phyloP scores from a whole-genome alignment of 1,284 basidiomycete species.

The Gymnopus androsaceus region DNA sequence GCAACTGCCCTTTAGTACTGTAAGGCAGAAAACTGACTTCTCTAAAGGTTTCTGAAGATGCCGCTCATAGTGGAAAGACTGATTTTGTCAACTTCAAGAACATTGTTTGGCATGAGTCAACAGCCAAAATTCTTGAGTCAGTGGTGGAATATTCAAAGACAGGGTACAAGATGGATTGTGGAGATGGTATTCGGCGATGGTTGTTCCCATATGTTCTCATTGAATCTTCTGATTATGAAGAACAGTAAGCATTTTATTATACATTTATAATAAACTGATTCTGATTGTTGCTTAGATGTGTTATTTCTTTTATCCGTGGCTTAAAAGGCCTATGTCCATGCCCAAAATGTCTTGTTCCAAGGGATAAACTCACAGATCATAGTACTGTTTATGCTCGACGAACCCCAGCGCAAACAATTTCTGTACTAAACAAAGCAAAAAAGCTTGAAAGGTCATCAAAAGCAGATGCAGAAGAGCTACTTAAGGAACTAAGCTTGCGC shows the following conservation, averaged over 20 bases:
- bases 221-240: conserved; percentile 22
- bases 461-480: conserved; percentile 2
- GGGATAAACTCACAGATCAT: conserved; percentile 9
- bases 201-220: conserved; percentile 7
- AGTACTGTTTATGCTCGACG: background rate
- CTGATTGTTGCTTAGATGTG: background rate
- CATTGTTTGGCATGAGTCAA: conserved; percentile 31
- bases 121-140: conserved; percentile 22
- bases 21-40: too few species aligned
- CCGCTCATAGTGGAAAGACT: conserved; percentile 27
- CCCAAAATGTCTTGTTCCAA: conserved; percentile 16
- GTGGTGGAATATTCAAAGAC: conserved; percentile 15
- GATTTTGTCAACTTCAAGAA: conserved; percentile 34
- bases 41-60: conserved; percentile 28
- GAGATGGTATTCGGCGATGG: background rate
- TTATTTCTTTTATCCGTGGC: conserved; percentile 34
- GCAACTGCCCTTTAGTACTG: too few species aligned
- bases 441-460: background rate
- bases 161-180: conserved; percentile 13
- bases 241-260: conserved; percentile 31
- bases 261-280: conserved; percentile 1
- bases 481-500: conserved; percentile 12
- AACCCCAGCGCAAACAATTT: background rate
- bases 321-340: conserved; percentile 20
- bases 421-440: background rate